phyloP scores from a whole-genome alignment of 441 rosid species.

The Raphanus hybrid region DNA sequence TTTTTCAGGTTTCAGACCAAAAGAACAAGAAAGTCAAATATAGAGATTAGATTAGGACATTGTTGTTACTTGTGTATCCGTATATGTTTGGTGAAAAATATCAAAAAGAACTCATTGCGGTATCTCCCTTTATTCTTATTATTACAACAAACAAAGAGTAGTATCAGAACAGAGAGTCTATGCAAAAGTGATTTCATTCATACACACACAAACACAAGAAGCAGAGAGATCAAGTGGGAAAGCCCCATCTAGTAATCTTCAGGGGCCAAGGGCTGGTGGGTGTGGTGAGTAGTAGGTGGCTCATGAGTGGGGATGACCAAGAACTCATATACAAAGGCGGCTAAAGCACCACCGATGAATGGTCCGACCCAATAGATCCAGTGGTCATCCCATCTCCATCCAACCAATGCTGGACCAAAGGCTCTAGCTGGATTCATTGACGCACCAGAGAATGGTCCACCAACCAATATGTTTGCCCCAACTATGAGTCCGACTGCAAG shows the following conservation, averaged over 20 bases:
- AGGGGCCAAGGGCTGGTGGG: conserved; percentile 72
- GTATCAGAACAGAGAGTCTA: conserved; percentile 22
- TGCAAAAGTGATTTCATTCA: conserved; percentile 29
- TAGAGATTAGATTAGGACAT: conserved; percentile 24
- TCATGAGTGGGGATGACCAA: conserved; percentile 56
- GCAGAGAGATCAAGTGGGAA: neutral
- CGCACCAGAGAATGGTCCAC: conserved; percentile 84
- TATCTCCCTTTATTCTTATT: conserved; percentile 36
- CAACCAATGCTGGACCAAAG: conserved; percentile 84
- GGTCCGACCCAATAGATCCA: conserved; percentile 95
- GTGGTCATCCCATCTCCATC: conserved; percentile 87
- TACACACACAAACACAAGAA: conserved; percentile 10
- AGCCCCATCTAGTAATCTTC: conserved; percentile 67
- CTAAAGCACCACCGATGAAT: conserved; percentile 68
- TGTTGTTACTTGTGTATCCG: conserved; percentile 26
- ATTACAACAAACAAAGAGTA: conserved; percentile 26
- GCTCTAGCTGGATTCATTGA: conserved; percentile 88
- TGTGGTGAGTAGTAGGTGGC: conserved; percentile 54
- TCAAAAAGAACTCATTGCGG: neutral
- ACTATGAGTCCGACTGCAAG: conserved; percentile 70
- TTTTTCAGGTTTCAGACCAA: conserved; percentile 19
- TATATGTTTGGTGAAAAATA: conserved; percentile 23
- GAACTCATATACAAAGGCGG: conserved; percentile 69
- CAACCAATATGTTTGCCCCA: conserved; percentile 76
- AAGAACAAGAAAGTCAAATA: conserved; percentile 11